Evolutionary conservation across 805 yeast genomes (phyloP), one percentile per base, ranked within the genome.

Genomic region (Yamadazyma phyllophila): DNA sequence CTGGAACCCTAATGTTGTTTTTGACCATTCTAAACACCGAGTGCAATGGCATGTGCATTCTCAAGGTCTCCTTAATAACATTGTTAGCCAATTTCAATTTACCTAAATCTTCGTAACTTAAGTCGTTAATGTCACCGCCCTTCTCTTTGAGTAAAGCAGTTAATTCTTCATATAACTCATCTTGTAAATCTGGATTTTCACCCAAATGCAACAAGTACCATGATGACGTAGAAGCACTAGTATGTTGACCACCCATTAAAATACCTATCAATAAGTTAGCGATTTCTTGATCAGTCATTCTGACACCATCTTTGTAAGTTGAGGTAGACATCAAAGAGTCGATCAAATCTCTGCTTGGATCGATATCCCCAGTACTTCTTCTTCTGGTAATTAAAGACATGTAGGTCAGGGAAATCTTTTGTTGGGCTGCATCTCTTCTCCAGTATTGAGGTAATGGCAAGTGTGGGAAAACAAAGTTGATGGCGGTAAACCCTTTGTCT

Each of bases 181-280:
- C 86, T 72, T 89, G 97, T 50, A 92, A 71, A 34, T 87, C 85
- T 38, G 95, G 96, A 59, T 81, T 76, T 58, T 85, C 96, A 54
- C 90, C 97, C 50, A 94, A 76, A 63, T 94, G 98, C 53, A 94
- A 77, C 61, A 94, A 73, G 60, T 83, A 82, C 99, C 99, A 94
- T 13, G 97, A 86, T 34, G 96, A 87, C 16, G 99, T 94, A 17
- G 98, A 80, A 36, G 98, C 94, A 52, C 96, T 86, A 24, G 99
- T 94, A 67, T 94, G 99, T 74, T 94, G 99, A 52, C 99, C 99
- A 59, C 99, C 99, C 99, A 94, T 94, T 50, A 94, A 76, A 45
- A 94, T 85, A 66, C 98, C 99, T 67, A 94, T 53, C 65, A 90
- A 74, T 66, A 94, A 75, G 68, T 91, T 87, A 41, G 98, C 94